Percentiles rank a stretch among this genome's conserved stretches.
Conservation (phyloP, 768 basidiomycete species). For the Tylopilus intermedius region DNA sequence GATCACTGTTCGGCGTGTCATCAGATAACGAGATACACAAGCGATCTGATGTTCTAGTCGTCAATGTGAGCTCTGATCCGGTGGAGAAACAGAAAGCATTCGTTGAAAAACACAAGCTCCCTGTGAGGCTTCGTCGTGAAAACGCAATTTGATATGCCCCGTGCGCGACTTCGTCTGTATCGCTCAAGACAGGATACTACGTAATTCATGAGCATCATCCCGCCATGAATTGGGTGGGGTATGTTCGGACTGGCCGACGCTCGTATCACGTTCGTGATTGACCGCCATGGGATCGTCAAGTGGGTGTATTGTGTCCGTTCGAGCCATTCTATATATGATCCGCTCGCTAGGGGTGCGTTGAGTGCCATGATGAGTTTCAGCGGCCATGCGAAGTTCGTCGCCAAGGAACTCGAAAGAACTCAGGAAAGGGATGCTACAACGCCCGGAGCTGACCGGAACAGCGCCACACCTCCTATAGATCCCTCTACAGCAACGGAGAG, state of each 20-base stretch:
- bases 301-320: conserved; percentile 23
- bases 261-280: conserved; percentile 74
- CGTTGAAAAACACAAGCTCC: conserved; percentile 63
- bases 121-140: conserved; percentile 37
- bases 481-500: conserved; percentile 9
- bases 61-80: conserved; percentile 72
- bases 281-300: conserved; percentile 63
- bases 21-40: conserved; percentile 64
- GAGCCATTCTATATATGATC: conserved; percentile 1
- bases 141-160: no score
- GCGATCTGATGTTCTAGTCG: conserved; percentile 54
- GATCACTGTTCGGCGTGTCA: background rate
- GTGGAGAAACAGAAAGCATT: conserved; percentile 71
- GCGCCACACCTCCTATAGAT: conserved; percentile 1
- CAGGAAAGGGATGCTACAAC: conserved; percentile 8
- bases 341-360: conserved; percentile 44
- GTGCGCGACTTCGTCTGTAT: no score
- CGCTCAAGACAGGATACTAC: no score
- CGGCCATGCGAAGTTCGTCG: conserved; percentile 68
- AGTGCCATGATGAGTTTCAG: conserved; percentile 58
- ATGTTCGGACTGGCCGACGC: conserved; percentile 61
- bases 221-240: conserved; percentile 47
- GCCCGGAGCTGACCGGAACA: background rate
- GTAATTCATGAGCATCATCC: no score
- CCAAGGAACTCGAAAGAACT: conserved; percentile 57